Evolutionary conservation across 2,329 filamentous ascomycete genomes (phyloP).

Genomic region (Epichloe baconii): DNA sequence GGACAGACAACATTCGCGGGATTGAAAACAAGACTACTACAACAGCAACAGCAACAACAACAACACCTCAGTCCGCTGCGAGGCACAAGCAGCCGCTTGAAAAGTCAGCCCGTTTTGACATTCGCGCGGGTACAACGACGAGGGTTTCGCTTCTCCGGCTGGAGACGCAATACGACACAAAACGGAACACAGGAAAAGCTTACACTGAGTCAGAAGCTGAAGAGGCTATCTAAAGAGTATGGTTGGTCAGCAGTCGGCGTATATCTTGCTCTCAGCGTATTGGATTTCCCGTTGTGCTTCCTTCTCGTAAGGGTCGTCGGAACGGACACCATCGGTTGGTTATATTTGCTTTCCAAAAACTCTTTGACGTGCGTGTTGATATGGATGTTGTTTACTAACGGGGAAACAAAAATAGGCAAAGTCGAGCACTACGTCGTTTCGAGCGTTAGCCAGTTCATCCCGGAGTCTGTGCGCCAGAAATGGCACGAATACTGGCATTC

Average conservation of each 20-base stretch:
- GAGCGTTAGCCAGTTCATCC: slow-evolving; percentile 43
- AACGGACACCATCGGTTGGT: slow-evolving; percentile 68
- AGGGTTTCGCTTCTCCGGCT: slow-evolving; percentile 23
- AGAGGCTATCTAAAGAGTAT: slow-evolving; percentile 80
- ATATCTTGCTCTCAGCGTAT: slow-evolving; percentile 66
- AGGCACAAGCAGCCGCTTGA: not conserved
- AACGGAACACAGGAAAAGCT: slow-evolving; percentile 17
- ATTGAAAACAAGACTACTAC: not conserved
- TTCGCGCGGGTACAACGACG: slow-evolving; percentile 15
- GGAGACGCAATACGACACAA: slow-evolving; percentile 15
- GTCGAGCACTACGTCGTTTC: slow-evolving; percentile 57
- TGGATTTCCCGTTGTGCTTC: slow-evolving; percentile 95
- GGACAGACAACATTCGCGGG: slow-evolving; percentile 1
- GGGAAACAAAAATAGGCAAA: slow-evolving; percentile 28
- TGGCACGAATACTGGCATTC: slow-evolving; percentile 37
- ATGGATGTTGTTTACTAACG: not conserved
- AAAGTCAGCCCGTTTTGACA: slow-evolving; percentile 9
- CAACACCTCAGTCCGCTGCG: not conserved
- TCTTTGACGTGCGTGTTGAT: not conserved
- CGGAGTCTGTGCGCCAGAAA: slow-evolving; percentile 41
- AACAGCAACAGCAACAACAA: not conserved
- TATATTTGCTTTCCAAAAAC: not conserved
- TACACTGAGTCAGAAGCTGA: slow-evolving; percentile 58
- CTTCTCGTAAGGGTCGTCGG: slow-evolving; percentile 71
- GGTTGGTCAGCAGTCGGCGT: slow-evolving; percentile 91